phyloP scores from a whole-genome alignment of 352 stramenopile genomes.

The Saprolegnia diclina region DNA sequence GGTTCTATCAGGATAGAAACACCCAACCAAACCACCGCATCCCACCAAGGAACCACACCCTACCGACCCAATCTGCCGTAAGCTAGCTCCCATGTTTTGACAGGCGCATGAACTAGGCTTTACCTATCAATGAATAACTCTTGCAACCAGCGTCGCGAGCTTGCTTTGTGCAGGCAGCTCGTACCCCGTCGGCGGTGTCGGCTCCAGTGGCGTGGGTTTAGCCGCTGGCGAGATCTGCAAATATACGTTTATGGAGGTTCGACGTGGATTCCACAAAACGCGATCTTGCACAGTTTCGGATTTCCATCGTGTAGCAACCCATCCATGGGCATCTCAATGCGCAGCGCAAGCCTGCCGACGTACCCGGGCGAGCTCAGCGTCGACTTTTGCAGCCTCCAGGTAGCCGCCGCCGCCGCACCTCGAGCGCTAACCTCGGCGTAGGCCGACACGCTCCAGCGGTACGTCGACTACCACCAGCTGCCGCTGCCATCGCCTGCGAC shows the following conservation, averaged over 20 bases:
- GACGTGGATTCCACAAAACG: background rate
- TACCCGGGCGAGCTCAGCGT: background rate
- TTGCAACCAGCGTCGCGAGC: too few relatives aligned
- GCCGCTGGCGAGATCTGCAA: too few relatives aligned
- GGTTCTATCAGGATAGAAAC: too few relatives aligned
- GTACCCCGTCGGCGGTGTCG: too few relatives aligned
- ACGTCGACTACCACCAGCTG: background rate
- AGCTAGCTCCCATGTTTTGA: too few relatives aligned
- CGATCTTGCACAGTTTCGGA: background rate
- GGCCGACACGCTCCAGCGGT: background rate
- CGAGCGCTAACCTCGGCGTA: background rate
- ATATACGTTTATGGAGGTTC: background rate
- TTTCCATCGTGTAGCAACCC: background rate
- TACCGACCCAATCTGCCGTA: too few relatives aligned
- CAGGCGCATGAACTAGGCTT: too few relatives aligned
- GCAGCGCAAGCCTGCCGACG: background rate
- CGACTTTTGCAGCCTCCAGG: background rate
- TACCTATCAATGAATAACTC: too few relatives aligned
- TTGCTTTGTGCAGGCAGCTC: too few relatives aligned
- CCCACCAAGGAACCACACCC: too few relatives aligned
- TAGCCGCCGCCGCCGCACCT: background rate
- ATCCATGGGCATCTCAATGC: background rate
- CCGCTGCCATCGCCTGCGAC: background rate
- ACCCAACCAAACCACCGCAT: too few relatives aligned
- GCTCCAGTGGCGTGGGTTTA: too few relatives aligned